Base-by-base conservation (phyloP, 371 early-diverging fungal genomes). In the Mortierella sp. region DNA sequence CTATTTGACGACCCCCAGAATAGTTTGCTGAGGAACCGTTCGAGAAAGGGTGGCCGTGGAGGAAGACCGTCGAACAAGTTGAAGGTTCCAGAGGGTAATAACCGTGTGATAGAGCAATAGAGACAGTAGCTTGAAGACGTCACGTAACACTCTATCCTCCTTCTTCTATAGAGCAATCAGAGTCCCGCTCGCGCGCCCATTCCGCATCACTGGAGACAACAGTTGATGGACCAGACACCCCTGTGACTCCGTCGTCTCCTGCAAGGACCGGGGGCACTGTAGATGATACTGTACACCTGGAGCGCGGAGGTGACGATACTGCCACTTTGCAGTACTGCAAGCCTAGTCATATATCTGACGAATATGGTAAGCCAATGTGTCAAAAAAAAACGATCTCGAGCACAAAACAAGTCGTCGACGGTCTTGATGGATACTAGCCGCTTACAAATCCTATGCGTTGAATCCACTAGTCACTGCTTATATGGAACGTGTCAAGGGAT, bases 241-340 rank as follows among this genome's bases (percentile, higher is more conserved):
- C 60, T 4, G 24, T 39, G 34, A 50, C 69, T 1, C 72, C 72
- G 4, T 48, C 68, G 2, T 72, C 79, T 1, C 79, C 78, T 19
- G 52, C 76, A 41, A 58, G 64, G 26, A 69, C 76, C 8, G 64
- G 56, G 9, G 26, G 14, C 2, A 52, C 34, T 7, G 1, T 41
- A 19, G 78, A 76, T 12, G 78, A 76, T n/a, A 6, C 62, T 3
- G 46, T 64, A 0, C 54, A 65, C 31, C 23, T 53, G 2, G 71
- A 76, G 47, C 73, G 87, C 50, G 87, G 87, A 5, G 76, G 81
- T 0, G 82, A 83, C 43, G 83, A 83, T n/a, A 86, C 88, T 1
- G 73, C 80, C 6, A 82, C 79, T 1, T 60, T 78, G 4, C 46
- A 73, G 6, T 88, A 84, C 52, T 71, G 50, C 8, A 79, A 72